phyloP scores from a whole-genome alignment of 169 alveolate genomes.

The Plasmodium adleri region DNA sequence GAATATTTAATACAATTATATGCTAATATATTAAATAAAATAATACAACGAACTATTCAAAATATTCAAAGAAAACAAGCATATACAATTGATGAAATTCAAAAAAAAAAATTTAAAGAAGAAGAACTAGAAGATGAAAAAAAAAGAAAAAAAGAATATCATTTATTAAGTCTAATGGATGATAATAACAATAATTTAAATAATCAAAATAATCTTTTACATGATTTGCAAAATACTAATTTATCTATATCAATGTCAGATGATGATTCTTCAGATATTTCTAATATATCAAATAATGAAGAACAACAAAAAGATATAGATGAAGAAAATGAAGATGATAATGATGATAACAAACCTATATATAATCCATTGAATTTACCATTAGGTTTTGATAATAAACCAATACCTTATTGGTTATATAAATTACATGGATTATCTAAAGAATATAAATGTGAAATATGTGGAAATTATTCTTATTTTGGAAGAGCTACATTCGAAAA shows the following conservation, averaged over 20 bases:
- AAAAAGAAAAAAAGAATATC: conserved; percentile 2
- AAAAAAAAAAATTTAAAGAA: conserved; percentile 12
- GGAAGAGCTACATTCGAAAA: conserved; percentile 99
- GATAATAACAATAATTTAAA: not conserved
- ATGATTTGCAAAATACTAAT: conserved; percentile 38
- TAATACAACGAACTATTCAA: conserved; percentile 90
- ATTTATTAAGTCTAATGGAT: conserved; percentile 39
- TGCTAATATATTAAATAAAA: conserved; percentile 88
- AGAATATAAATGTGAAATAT: conserved; percentile 98
- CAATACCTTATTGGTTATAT: conserved; percentile 99
- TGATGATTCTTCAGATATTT: conserved; percentile 79
- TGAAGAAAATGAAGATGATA: conserved; percentile 79
- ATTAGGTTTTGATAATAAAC: conserved; percentile 99
- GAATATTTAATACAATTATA: conserved; percentile 89
- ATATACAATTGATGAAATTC: conserved; percentile 34
- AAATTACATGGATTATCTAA: conserved; percentile 98
- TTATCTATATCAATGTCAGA: conserved; percentile 81
- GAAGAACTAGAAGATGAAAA: not conserved
- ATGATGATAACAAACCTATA: conserved; percentile 93
- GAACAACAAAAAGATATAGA: conserved; percentile 4
- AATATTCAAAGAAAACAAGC: conserved; percentile 92
- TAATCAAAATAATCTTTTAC: conserved; percentile 26
- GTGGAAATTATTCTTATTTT: conserved; percentile 99
- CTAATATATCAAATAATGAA: conserved; percentile 59
- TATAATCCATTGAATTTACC: conserved; percentile 99